Conservation (phyloP, 2,329 filamentous ascomycete genomes). For the Stagonosporopsis rhizophila region DNA sequence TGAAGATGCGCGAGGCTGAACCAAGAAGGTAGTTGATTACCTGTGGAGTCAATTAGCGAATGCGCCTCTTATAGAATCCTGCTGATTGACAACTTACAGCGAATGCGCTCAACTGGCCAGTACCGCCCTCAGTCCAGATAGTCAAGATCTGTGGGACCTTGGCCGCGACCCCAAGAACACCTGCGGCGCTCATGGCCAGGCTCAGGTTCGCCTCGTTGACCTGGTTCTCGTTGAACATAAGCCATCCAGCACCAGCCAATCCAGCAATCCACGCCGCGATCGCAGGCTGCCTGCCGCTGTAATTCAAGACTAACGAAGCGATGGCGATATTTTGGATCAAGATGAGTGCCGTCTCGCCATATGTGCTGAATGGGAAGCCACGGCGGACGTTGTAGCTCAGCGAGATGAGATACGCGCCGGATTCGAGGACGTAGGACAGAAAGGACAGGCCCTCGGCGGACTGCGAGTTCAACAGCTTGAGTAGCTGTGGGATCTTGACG, state of each 20-base stretch:
- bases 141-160: constrained; percentile 93
- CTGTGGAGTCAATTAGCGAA: constrained; percentile 55
- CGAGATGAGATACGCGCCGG: constrained; percentile 82
- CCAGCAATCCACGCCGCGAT: constrained; percentile 81
- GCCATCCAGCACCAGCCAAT: constrained; percentile 71
- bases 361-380: constrained; percentile 94
- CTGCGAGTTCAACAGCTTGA: constrained; percentile 84
- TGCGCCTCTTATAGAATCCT: not conserved
- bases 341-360: constrained; percentile 92
- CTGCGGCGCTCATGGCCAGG: constrained; percentile 84
- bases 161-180: constrained; percentile 81
- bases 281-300: constrained; percentile 70
- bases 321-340: constrained; percentile 92
- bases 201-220: constrained; percentile 72
- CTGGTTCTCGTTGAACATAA: constrained; percentile 72
- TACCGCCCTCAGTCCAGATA: constrained; percentile 84
- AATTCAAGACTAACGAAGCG: constrained; percentile 83
- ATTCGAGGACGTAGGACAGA: constrained; percentile 92
- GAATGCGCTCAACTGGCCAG: constrained; percentile 95
- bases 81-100: constrained; percentile 68
- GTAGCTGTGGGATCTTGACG: constrained; percentile 95
- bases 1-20: constrained; percentile 94
- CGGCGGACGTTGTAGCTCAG: constrained; percentile 92
- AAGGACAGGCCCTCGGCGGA: constrained; percentile 87
- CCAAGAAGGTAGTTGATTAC: constrained; percentile 98